Evolutionary conservation across 2,329 filamentous ascomycete species (phyloP), one percentile per base, ranked within the genome.

Genomic region (Cladophialophora immunda): DNA sequence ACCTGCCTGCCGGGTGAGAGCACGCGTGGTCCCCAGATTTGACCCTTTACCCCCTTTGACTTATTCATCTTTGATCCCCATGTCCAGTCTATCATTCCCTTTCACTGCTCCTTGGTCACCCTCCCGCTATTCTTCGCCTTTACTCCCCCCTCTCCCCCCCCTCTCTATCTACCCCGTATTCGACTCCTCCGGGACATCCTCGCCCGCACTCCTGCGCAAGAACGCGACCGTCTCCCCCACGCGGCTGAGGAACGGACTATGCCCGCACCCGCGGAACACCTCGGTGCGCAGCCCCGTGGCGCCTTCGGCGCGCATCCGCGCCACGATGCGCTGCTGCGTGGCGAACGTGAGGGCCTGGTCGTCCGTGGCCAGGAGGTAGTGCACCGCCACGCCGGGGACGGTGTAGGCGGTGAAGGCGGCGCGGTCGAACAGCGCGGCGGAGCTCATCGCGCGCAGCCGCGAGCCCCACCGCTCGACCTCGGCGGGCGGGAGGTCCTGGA

Each of bases 211-310:
- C 30, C 62, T 32, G n/a, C 66, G 57, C 11, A 68, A 5, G 32
- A 68, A 68, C 25, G 41, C 66, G n/a, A 29, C 57, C 38, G 66
- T 68, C 54, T 64, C 61, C 5, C 58, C 32, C n/a, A 65, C 45
- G 11, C 53, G 30, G 25, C 55, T 62, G 29, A 68, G 17, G 27
- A 62, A 68, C 27, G 66, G 66, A 38, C 32, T 47, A 38, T 68
- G 66, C 15, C 59, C 45, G 19, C 11, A 25, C 8, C 50, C 66
- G 7, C 45, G 34, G n/a, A 68, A 13, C 38, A 53, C 30, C 54
- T 68, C 66, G 9, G 62, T 58, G 30, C 62, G 45, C 13, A 62
- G 45, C 11, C 3, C 17, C 2, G 36, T 13, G 1, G 19, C 58
- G 3, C 13, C 30, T 4, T 54, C 25, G n/a, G n/a, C n/a, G 54